phyloP scores from a whole-genome alignment of 2,329 filamentous ascomycete species.

The Epichloe baconii region DNA sequence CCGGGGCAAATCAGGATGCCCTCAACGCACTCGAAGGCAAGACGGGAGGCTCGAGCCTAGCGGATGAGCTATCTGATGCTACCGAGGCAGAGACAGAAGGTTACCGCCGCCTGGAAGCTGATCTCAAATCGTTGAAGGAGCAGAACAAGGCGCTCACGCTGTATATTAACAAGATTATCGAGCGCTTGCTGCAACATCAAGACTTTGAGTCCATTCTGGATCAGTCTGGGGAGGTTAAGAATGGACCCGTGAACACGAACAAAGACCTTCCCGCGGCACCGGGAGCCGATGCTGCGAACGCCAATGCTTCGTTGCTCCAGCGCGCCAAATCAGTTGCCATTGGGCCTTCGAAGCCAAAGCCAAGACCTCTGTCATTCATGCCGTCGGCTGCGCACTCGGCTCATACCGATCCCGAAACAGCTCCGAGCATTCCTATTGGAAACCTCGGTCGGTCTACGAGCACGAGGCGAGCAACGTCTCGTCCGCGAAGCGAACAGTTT shows the following conservation, averaged over 20 bases:
- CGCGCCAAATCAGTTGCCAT: slow-evolving; percentile 48
- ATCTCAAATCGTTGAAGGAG: slow-evolving; percentile 70
- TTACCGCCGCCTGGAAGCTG: slow-evolving; percentile 59
- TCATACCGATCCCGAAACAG: slow-evolving; percentile 56
- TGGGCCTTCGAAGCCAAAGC: slow-evolving; percentile 32
- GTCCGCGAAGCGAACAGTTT: slow-evolving; percentile 53
- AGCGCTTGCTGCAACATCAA: slow-evolving; percentile 82
- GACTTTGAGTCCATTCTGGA: slow-evolving; percentile 92
- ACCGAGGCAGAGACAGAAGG: slow-evolving; percentile 47
- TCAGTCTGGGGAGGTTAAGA: slow-evolving; percentile 48
- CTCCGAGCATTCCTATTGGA: slow-evolving; percentile 62
- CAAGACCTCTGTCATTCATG: slow-evolving; percentile 46
- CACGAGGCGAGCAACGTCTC: slow-evolving; percentile 30
- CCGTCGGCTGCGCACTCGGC: slow-evolving; percentile 27
- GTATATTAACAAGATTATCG: slow-evolving; percentile 99
- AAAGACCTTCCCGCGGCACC: slow-evolving; percentile 74
- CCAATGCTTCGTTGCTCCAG: slow-evolving; percentile 38
- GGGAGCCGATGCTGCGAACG: slow-evolving; percentile 21
- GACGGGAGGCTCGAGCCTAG: slow-evolving; percentile 46
- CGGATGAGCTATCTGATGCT: slow-evolving; percentile 73
- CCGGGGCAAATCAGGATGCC: slow-evolving; percentile 48
- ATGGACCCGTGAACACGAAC: slow-evolving; percentile 39
- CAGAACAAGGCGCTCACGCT: slow-evolving; percentile 94
- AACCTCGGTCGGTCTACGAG: slow-evolving; percentile 40
- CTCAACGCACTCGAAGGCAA: slow-evolving; percentile 50